Evolutionary conservation across 202 grass and related monocot genomes (phyloP).

Genomic region (Musa balbisiana): DNA sequence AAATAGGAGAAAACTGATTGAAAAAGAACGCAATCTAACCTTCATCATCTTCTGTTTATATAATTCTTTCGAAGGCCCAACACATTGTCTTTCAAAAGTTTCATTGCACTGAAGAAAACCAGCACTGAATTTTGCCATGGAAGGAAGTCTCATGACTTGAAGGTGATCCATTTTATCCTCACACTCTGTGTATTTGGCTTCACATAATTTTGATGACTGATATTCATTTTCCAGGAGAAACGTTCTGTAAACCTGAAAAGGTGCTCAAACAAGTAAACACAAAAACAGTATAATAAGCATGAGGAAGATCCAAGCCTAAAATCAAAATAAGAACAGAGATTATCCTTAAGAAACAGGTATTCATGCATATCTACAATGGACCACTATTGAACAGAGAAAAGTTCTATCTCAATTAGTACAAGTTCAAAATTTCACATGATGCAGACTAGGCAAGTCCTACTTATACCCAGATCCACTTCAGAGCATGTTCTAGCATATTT

Average conservation of each 20-base stretch:
- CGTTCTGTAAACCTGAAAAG: conserved; percentile 51
- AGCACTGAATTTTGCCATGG: conserved; percentile 94
- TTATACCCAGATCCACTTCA: no score
- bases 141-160: conserved; percentile 82
- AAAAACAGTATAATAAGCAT: not conserved
- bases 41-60: conserved; percentile 63
- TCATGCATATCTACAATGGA: not conserved
- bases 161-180: conserved; percentile 94
- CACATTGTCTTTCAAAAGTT: conserved; percentile 62
- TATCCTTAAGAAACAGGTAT: not conserved
- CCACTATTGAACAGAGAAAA: not conserved
- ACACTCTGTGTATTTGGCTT: conserved; percentile 60
- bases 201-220: conserved; percentile 83
- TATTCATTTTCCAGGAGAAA: conserved; percentile 62
- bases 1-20: not conserved
- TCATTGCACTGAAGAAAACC: conserved; percentile 71
- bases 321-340: not conserved
- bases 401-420: no score
- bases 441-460: no score
- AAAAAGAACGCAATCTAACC: conserved; percentile 23
- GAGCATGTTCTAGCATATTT: no score
- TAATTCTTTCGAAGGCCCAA: conserved; percentile 62
- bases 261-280: conserved; percentile 7
- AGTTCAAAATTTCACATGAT: no score
- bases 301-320: not conserved